Base-by-base conservation (phyloP, 352 stramenopile genomes). In the Globisporangium splendens region DNA sequence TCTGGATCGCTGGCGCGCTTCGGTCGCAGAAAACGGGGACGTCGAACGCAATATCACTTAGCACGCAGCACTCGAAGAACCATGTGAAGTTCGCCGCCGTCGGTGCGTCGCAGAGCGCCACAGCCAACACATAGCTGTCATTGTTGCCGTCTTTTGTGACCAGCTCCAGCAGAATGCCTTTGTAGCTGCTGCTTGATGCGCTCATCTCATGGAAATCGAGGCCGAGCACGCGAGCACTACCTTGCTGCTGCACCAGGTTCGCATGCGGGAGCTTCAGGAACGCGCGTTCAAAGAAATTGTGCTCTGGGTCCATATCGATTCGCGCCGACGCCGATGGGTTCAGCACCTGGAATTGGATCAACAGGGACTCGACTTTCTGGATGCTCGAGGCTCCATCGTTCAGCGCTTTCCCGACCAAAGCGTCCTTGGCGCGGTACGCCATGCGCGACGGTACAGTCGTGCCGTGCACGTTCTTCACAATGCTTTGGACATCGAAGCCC, bases 251-350 rank as follows among this genome's bases (percentile, higher is more conserved):
- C 8, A 78, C 17, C 20, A 70, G 39, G 8, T 54, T 50, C 10
- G 73, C 69, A 28, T 75, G 66, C 6, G 72, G 74, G 21, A 81
- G 55, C 63, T 70, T 75, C 11, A 84, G 49, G 62, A 84, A 84
- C 21, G 72, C 72, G 7, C 72, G 69, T 31, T 63, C 69, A 54
- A 77, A 80, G 46, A 66, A 63, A 15, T 58, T 61, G 50, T 35
- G 28, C 28, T 58, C 56, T 18, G 47, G 50, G 38, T 79, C 64
- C 1, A 79, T 50, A 35, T 75, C 66, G 17, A 77, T 52, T 11
- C 71, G 62, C 7, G 74, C 44, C 28, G 60, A 68, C 12, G 50
- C 55, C 0, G 64, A 72, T 21, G 74, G 63, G 39, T 81, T 81
- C 10, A 76, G 54, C 47, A 57, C 59, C 46, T 73, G 65, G 56